Percentiles rank a stretch among this genome's conserved stretches.
Conservation (phyloP, 2,329 filamentous ascomycete species). For the Colletotrichum lindemuthianum region DNA sequence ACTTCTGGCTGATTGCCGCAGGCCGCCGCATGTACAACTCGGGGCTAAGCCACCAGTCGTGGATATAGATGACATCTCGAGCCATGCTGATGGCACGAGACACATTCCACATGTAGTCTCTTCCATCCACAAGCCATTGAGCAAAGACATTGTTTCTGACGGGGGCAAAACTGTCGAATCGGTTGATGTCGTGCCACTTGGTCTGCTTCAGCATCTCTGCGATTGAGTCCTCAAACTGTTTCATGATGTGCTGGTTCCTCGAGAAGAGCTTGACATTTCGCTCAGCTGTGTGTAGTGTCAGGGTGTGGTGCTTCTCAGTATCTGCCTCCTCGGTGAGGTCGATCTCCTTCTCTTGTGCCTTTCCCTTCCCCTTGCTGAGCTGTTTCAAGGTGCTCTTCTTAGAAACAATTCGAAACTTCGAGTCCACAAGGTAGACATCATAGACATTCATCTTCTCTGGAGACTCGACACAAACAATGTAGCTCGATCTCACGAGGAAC, state of each 20-base stretch:
- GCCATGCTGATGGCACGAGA: slow-evolving; percentile 97
- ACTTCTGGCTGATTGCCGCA: slow-evolving; percentile 96
- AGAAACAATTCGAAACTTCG: slow-evolving; percentile 83
- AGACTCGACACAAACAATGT: slow-evolving; percentile 97
- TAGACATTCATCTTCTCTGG: slow-evolving; percentile 99
- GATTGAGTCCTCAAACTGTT: slow-evolving; percentile 95
- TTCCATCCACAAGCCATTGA: slow-evolving; percentile 95
- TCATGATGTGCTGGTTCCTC: slow-evolving; percentile 86
- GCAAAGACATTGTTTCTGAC: slow-evolving; percentile 88
- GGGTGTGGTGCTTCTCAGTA: slow-evolving; percentile 76
- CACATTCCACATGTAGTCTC: slow-evolving; percentile 99
- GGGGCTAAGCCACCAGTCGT: slow-evolving; percentile 98
- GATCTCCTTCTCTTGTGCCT: slow-evolving; percentile 65
- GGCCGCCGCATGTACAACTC: slow-evolving; percentile 95
- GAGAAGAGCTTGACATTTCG: slow-evolving; percentile 91
- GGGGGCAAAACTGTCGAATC: slow-evolving; percentile 94
- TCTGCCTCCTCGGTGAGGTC: slow-evolving; percentile 52
- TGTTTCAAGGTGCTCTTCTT: slow-evolving; percentile 70
- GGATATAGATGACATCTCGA: slow-evolving; percentile 97
- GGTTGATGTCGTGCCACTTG: slow-evolving; percentile 82
- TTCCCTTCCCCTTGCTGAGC: slow-evolving; percentile 53
- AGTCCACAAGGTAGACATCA: slow-evolving; percentile 96
- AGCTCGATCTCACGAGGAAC: slow-evolving; percentile 98
- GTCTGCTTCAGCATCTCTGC: slow-evolving; percentile 85
- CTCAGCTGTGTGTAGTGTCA: slow-evolving; percentile 91